These are phyloP conservation scores for Taphrina flavorubra DNA, from an alignment of 1,139 yeast species.

Conservation along the genomic window DNA sequence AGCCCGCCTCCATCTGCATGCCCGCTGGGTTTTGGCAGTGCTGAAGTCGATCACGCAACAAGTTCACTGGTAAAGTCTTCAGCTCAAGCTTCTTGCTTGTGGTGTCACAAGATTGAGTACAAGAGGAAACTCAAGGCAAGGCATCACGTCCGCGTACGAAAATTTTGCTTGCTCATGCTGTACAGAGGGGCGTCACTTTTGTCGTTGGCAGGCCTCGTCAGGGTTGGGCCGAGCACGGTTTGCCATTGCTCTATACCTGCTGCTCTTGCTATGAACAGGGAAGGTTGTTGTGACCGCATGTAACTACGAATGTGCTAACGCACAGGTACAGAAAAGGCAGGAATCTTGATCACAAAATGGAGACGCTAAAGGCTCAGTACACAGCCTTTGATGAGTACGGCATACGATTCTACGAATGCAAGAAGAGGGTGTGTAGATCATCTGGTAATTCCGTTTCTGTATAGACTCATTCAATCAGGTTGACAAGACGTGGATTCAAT, in stretches of 20 bases:
- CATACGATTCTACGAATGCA: conserved; percentile 29
- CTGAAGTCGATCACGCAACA: not conserved
- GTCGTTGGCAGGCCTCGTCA: conserved; percentile 38
- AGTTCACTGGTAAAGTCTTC: not conserved
- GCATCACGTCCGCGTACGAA: not conserved
- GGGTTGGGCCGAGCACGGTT: conserved; percentile 28
- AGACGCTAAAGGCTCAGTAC: conserved; percentile 32
- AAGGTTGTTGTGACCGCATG: not conserved
- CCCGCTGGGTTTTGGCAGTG: not conserved
- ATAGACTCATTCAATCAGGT: conserved; percentile 7
- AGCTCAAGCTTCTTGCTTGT: conserved; percentile 15
- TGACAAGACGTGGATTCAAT: conserved; percentile 11
- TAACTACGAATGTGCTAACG: not conserved
- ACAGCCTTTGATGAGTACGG: conserved; percentile 33
- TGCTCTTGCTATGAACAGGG: conserved; percentile 40
- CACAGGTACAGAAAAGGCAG: conserved; percentile 25
- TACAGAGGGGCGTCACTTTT: conserved; percentile 35
- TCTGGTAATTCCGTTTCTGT: not conserved
- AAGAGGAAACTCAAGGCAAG: conserved; percentile 26
- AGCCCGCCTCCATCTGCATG: not conserved
- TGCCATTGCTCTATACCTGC: conserved; percentile 34
- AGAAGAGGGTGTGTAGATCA: conserved; percentile 18
- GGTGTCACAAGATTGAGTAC: conserved; percentile 14
- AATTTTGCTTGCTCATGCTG: not conserved
- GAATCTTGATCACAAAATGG: conserved; percentile 38